Base-by-base conservation (phyloP, 768 basidiomycete genomes). In the Ramaria sp. region DNA sequence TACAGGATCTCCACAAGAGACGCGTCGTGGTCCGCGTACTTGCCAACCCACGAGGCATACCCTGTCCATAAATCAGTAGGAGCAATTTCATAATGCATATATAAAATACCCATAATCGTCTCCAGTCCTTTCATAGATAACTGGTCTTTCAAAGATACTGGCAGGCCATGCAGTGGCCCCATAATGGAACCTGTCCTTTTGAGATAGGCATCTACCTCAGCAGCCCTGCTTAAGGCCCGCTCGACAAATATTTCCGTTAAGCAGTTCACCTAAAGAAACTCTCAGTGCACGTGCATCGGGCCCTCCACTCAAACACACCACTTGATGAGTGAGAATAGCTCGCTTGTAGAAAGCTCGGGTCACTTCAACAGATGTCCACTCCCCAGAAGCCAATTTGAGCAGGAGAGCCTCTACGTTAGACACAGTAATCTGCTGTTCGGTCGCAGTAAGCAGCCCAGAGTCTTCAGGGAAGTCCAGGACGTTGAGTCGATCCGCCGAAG, bases 181-280 rank as follows among this genome's bases (percentile, higher is more conserved):
- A 85, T 69, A 1, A 77, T 67, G 56, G 75, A 74, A n/a, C 88
- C 89, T 0, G 80, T 89, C 57, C 61, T 67, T 60, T 71, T 72
- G 41, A 86, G 65, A 57, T 78, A 67, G 5, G 75, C 77, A 60
- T 92, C 90, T 3, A 91, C 71, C 62, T 79, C 74, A 12, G 73
- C 66, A 1, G 90, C 89, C 10, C 81, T 73, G 13, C 66, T 68
- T 3, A 88, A 69, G 0, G 85, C 89, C 4, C 75, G 73, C 24
- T 89, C 83, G 49, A 88, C 75, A 61, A 86, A 88, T 13, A 88
- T 81, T 65, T 90, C 88, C 0, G 88, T 90, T 37, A 91, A 63
- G 63, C 89, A 90, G 59, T 89, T 89, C 4, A 79, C 80, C 85
- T 88, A 37, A 9, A 41, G 13, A n/a, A 8, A 8, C 18, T n/a